Evolutionary conservation across 768 basidiomycete species (phyloP).

Genomic region (Boletus tomentosulus): DNA sequence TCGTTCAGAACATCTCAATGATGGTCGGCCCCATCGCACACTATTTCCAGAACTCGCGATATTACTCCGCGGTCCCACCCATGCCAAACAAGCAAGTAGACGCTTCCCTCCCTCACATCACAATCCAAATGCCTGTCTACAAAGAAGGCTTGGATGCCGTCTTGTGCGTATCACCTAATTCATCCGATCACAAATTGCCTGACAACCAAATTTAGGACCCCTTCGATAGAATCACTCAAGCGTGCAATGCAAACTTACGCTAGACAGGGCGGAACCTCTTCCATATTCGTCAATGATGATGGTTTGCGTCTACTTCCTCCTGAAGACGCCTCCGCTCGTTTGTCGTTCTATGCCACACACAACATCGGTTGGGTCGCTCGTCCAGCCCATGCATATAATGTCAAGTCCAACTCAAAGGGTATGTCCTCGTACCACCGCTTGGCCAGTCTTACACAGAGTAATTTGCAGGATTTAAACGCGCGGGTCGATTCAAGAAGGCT

Average conservation of each 20-base stretch:
- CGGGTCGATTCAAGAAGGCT: constrained; percentile 92
- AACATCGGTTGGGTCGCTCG: constrained; percentile 59
- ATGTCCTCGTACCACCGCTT: constrained; percentile 28
- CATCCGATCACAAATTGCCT: not conserved
- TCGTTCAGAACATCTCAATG: constrained; percentile 37
- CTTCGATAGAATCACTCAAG: constrained; percentile 52
- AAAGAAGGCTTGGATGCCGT: constrained; percentile 52
- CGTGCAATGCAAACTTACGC: constrained; percentile 62
- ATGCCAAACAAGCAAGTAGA: constrained; percentile 42
- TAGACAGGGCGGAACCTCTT: constrained; percentile 57
- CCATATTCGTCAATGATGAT: constrained; percentile 60
- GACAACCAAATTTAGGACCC: constrained; percentile 28
- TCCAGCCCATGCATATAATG: constrained; percentile 42
- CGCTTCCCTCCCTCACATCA: constrained; percentile 43
- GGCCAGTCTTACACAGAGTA: constrained; percentile 21
- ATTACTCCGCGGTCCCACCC: constrained; percentile 46
- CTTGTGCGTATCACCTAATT: constrained; percentile 34
- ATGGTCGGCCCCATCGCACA: constrained; percentile 51
- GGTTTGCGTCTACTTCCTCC: constrained; percentile 50
- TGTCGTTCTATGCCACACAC: constrained; percentile 52
- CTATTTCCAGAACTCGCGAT: constrained; percentile 47
- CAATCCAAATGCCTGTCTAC: constrained; percentile 57
- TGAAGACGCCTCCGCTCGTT: constrained; percentile 43
- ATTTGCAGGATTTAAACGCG: constrained; percentile 29
- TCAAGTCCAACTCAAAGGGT: constrained; percentile 49